phyloP scores from a whole-genome alignment of 163 green algal genomes.

The Prototheca stagnorum region DNA sequence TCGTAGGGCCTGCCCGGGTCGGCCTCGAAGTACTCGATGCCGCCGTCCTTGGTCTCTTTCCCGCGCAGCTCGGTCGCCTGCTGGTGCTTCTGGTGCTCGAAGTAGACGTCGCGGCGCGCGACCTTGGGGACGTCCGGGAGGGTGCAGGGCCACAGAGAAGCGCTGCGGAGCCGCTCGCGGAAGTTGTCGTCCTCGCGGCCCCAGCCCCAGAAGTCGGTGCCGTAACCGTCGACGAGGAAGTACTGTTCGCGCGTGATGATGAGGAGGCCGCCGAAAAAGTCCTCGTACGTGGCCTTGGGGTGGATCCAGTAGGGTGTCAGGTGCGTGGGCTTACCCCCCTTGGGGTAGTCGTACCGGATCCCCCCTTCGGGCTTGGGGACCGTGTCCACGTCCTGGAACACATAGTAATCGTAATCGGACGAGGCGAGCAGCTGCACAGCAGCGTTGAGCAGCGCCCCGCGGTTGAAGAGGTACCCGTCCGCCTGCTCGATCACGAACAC shows the following conservation, averaged over 20 bases:
- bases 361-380: constrained; percentile 1
- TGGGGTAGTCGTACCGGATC: constrained; percentile 10
- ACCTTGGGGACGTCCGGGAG: neutral
- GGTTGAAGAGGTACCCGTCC: constrained; percentile 12
- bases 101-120: constrained; percentile 3
- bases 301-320: constrained; percentile 12
- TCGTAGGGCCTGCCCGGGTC: constrained; percentile 3
- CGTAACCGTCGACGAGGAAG: constrained; percentile 6
- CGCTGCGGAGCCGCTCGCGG: constrained; percentile 1
- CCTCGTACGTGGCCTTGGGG: constrained; percentile 11
- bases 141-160: constrained; percentile 12
- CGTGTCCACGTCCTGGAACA: constrained; percentile 19
- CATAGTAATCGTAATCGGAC: constrained; percentile 11
- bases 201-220: constrained; percentile 17
- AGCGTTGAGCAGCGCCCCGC: constrained; percentile 12
- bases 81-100: constrained; percentile 11
- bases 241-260: constrained; percentile 8
- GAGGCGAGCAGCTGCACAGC: constrained; percentile 7
- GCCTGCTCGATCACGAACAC: constrained; percentile 14
- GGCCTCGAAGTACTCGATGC: constrained; percentile 4
- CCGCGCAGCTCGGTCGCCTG: constrained; percentile 7
- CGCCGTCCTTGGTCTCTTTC: constrained; percentile 2
- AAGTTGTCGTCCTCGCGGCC: constrained; percentile 19
- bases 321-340: constrained; percentile 6
- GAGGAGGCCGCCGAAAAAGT: constrained; percentile 18